phyloP scores from a whole-genome alignment of 2,329 filamentous ascomycete species.

The Beauveria australis region DNA sequence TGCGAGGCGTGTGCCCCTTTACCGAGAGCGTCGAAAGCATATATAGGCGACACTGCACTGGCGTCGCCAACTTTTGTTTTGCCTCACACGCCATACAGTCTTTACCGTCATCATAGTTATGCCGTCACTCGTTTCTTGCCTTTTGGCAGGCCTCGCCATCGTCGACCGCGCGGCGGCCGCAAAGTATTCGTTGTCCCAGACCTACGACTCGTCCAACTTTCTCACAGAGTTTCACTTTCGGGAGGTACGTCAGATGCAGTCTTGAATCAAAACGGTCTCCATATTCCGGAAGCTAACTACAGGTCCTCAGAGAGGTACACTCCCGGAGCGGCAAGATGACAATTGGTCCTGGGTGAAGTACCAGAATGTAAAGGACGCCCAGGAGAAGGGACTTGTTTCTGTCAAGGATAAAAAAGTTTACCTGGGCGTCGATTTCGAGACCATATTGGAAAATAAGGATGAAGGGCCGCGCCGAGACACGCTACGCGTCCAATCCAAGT shows the following conservation, averaged over 20 bases:
- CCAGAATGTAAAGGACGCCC: constrained; percentile 21
- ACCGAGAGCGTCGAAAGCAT: neutral
- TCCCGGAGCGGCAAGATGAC: too few relatives aligned
- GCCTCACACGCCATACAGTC: neutral
- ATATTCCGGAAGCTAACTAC: neutral
- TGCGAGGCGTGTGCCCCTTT: constrained; percentile 1
- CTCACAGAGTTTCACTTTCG: constrained; percentile 32
- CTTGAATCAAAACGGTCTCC: neutral
- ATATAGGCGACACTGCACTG: neutral
- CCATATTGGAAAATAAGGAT: fast-evolving
- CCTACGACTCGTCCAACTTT: constrained; percentile 26
- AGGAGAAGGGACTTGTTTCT: constrained; percentile 22
- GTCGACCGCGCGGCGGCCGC: constrained; percentile 5
- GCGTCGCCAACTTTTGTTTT: neutral
- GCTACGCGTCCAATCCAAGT: constrained; percentile 54
- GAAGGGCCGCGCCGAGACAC: constrained; percentile 24
- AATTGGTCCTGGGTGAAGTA: constrained; percentile 33
- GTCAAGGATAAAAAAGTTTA: constrained; percentile 21
- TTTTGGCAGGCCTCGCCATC: constrained; percentile 3
- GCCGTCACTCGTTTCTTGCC: neutral
- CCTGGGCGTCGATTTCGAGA: constrained; percentile 24
- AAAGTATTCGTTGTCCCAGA: constrained; percentile 13
- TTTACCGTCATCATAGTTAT: neutral
- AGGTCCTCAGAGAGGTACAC: too few relatives aligned
- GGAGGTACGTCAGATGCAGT: constrained; percentile 15